These are phyloP conservation scores for Stemphylium lycopersici DNA, from an alignment of 2,329 filamentous ascomycete genomes.

Conservation along the genomic window DNA sequence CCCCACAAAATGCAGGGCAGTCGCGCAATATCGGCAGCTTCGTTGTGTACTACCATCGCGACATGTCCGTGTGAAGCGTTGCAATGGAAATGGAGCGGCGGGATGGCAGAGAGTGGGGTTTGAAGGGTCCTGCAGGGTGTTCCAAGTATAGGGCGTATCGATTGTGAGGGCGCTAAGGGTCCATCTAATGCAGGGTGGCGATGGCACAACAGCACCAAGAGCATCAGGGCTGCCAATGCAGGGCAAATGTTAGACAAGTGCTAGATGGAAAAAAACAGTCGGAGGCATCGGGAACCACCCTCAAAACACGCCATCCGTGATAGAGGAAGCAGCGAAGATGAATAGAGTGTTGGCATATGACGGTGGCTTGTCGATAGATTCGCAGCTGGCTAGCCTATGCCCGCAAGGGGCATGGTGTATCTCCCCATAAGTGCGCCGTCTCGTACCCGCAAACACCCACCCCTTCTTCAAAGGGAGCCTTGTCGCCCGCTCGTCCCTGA, in stretches of 20 bases:
- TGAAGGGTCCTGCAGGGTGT: conserved; percentile 4
- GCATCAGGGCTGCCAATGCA: background rate
- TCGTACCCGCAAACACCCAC: conserved; percentile 2
- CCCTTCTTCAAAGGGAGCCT: conserved; percentile 9
- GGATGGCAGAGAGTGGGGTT: background rate
- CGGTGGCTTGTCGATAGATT: background rate
- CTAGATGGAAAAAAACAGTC: background rate
- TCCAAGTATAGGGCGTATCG: conserved; percentile 15
- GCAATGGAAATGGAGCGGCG: background rate
- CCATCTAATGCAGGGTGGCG: conserved; percentile 12
- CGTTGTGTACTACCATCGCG: background rate
- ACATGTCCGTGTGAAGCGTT: background rate
- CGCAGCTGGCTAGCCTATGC: background rate
- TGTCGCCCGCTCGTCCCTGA: conserved; percentile 4
- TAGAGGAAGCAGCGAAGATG: background rate
- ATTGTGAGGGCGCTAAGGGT: conserved; percentile 3
- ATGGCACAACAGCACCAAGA: conserved; percentile 3
- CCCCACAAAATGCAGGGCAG: background rate
- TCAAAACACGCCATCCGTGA: background rate
- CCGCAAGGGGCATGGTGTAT: conserved; percentile 1
- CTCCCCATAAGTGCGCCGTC: conserved; percentile 3
- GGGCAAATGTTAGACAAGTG: conserved; percentile 5
- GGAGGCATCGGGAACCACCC: background rate
- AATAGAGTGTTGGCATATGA: background rate
- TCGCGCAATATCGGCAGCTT: background rate